Evolutionary conservation across 2,329 filamentous ascomycete genomes (phyloP).

Genomic region (Colletotrichum camelliae): DNA sequence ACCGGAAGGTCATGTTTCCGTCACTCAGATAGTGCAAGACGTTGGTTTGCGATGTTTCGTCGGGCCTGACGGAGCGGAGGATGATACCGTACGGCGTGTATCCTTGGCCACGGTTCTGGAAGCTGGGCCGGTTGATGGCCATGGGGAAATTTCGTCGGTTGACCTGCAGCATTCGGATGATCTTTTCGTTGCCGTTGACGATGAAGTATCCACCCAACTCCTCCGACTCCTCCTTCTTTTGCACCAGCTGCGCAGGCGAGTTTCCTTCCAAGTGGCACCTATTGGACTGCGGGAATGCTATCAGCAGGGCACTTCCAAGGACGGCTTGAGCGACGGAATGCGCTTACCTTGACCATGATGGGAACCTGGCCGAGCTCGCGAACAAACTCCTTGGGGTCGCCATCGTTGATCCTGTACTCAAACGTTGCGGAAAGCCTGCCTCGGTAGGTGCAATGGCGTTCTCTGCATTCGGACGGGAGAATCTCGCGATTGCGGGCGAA

Average conservation of each 20-base stretch:
- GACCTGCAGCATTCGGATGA: constrained; percentile 90
- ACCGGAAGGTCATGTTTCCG: constrained; percentile 95
- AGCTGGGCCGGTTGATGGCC: constrained; percentile 91
- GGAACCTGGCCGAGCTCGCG: constrained; percentile 89
- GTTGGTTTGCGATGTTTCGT: constrained; percentile 97
- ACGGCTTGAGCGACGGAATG: background rate
- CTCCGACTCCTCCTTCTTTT: constrained; percentile 92
- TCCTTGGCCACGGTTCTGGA: constrained; percentile 82
- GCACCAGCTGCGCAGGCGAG: constrained; percentile 81
- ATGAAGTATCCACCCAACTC: constrained; percentile 97
- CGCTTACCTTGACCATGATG: constrained; percentile 85
- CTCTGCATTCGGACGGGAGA: constrained; percentile 89
- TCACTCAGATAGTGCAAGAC: constrained; percentile 95
- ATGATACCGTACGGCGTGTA: constrained; percentile 93
- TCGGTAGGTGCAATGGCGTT: constrained; percentile 90
- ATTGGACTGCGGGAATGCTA: constrained; percentile 68
- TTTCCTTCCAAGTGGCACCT: constrained; percentile 89
- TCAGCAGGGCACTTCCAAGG: constrained; percentile 27
- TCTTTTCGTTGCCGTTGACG: constrained; percentile 96
- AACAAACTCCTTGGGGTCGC: constrained; percentile 80
- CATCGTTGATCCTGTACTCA: constrained; percentile 87
- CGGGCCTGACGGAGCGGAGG: constrained; percentile 90
- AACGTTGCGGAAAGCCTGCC: constrained; percentile 84
- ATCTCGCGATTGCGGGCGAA: constrained; percentile 84
- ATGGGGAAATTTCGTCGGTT: constrained; percentile 93